Base-by-base conservation (phyloP, 805 yeast genomes). In the Candida palmyrensis region DNA sequence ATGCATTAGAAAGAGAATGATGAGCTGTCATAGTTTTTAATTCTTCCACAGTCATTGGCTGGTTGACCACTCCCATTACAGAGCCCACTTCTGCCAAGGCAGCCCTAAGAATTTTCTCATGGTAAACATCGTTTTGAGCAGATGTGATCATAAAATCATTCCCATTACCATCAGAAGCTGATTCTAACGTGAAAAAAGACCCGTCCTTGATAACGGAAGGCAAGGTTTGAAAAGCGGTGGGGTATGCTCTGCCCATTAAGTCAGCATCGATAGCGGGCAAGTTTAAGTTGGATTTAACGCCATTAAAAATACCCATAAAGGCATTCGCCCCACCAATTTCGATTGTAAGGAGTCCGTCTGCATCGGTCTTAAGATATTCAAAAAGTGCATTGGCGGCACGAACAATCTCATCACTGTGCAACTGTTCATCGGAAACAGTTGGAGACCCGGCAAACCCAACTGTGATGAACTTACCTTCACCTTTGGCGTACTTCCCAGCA, bases 161-260 rank as follows among this genome's bases (percentile, higher is more conserved):
- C 1, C 70, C 72, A 48, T 67, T 66, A 27, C 73, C 73, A 44
- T 58, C 52, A 23, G 61, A 43, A 30, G 53, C 45, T 14, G 48
- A 48, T 31, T 54, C 47, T 9, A 51, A 43, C 5, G 56, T 43
- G 20, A 49, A 52, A 38, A 44, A 55, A 18, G 51, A 27, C 11
- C 31, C 35, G 39, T 47, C 45, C n/a, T 33, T 35, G 12, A 27
- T 34, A 3, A 49, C 59, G 16, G 48, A 49, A 5, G 73, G 65
- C 18, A 49, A 38, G 4, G 61, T 60, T 43, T 68, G 73, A 52
- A 60, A 62, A 23, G 49, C 56, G 2, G 69, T 65, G 8, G 73
- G 72, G 43, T 66, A 63, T 10, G 74, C 75, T 42, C 75, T 51
- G 5, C 75, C 75, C 75, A 68, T 69, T 29, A 66, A 42, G 39